phyloP scores from a whole-genome alignment of 768 basidiomycete species.

The Mycena haematopus region DNA sequence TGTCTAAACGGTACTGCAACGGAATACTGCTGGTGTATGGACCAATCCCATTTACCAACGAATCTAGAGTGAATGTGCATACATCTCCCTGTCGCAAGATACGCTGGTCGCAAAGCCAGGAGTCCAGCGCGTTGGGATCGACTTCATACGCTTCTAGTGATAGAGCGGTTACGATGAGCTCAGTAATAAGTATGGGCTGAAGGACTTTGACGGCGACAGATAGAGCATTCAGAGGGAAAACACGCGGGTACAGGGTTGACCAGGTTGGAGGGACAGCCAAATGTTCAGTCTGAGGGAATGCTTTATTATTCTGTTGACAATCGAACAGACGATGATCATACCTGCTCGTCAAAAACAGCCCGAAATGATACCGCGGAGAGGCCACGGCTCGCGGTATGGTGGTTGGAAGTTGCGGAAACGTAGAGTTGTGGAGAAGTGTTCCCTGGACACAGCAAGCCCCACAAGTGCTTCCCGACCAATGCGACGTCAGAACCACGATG shows the following conservation, averaged over 20 bases:
- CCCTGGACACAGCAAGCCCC: conserved; percentile 7
- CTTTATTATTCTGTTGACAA: conserved; percentile 5
- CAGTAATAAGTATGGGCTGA: conserved; percentile 49
- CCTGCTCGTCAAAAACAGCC: conserved; percentile 46
- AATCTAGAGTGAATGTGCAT: conserved; percentile 37
- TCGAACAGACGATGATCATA: conserved; percentile 32
- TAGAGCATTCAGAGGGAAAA: conserved; percentile 37
- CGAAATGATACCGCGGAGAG: conserved; percentile 30
- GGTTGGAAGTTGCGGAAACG: conserved; percentile 20
- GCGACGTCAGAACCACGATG: conserved; percentile 17
- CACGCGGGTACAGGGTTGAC: conserved; percentile 41
- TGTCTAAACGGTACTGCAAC: conserved; percentile 56
- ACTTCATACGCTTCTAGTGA: conserved; percentile 55
- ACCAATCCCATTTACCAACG: conserved; percentile 27
- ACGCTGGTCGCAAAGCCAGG: conserved; percentile 47
- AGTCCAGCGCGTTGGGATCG: conserved; percentile 47
- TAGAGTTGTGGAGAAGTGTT: conserved; percentile 14
- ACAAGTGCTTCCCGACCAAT: conserved; percentile 11
- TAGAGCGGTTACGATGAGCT: conserved; percentile 59
- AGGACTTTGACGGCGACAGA: conserved; percentile 34
- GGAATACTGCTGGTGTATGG: conserved; percentile 25
- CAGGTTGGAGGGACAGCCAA: conserved; percentile 51
- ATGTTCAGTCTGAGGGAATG: conserved; percentile 36
- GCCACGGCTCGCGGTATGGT: not conserved
- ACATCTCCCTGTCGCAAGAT: conserved; percentile 61